These are phyloP conservation scores for Exophiala viscosa DNA, from an alignment of 2,329 filamentous ascomycete genomes.

Conservation along the genomic window DNA sequence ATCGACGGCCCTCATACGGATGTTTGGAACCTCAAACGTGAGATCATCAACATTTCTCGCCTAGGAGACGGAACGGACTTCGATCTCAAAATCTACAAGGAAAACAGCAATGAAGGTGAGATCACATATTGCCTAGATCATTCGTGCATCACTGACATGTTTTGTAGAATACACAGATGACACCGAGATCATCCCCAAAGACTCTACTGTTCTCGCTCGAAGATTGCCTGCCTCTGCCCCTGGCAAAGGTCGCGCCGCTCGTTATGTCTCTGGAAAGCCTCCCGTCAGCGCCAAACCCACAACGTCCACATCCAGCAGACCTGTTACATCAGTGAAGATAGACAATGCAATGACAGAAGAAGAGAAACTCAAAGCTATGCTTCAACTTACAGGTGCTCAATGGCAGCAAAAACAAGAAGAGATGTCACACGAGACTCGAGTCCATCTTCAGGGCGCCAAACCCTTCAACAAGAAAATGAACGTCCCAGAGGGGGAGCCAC, in stretches of 20 bases:
- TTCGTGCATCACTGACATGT: conserved; percentile 28
- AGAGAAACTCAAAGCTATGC: conserved; percentile 88
- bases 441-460: conserved; percentile 40
- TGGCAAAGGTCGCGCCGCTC: conserved; percentile 83
- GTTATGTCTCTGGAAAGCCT: conserved; percentile 96
- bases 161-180: conserved; percentile 88
- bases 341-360: conserved; percentile 84
- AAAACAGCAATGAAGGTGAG: conserved; percentile 86
- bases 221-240: conserved; percentile 78
- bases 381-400: conserved; percentile 81
- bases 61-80: conserved; percentile 95
- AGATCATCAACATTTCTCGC: conserved; percentile 92
- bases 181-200: conserved; percentile 92
- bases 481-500: conserved; percentile 88
- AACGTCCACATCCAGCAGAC: conserved; percentile 40
- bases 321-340: conserved; percentile 50
- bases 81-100: conserved; percentile 88
- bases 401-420: conserved; percentile 93
- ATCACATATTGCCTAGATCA: neutral
- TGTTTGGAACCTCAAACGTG: conserved; percentile 96
- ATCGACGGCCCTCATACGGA: conserved; percentile 98
- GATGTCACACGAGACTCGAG: conserved; percentile 63
- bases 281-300: conserved; percentile 73
- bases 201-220: conserved; percentile 86
- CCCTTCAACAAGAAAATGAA: conserved; percentile 47